Evolutionary conservation across 768 basidiomycete species (phyloP), one percentile per base, ranked within the genome.

Genomic region (Podaxis sp.): DNA sequence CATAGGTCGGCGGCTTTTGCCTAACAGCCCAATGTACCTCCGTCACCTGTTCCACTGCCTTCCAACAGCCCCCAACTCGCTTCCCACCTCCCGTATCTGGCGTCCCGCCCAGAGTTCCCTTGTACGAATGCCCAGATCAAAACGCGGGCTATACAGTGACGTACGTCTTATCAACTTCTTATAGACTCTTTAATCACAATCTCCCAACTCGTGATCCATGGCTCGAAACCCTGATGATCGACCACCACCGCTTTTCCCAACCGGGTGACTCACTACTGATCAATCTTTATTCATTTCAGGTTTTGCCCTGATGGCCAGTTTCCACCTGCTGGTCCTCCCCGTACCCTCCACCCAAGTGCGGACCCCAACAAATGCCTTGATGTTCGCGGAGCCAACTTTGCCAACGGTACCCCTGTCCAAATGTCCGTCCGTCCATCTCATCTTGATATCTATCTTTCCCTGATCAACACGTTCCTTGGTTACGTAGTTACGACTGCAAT

Each of bases 401-500:
- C 68, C 4, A 71, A 76, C 61, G 74, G 74, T 8, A 74, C 76
- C 0, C 71, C 75, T 13, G 74, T 77, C 8, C 73, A 77, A 46
- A 71, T 77, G 73, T 76, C 38, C 58, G 71, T 62, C 40, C 58
- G 69, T 61, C 5, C n/a, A 17, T 26, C 4, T 38, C 15, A 4
- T 36, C 65, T 56, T 6, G 49, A 17, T n/a, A n/a, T 13, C 4
- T 4, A 36, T 12, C n/a, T n/a, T 33, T 62, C 24, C 17, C 36
- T 36, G 41, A 17, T 33, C 0, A 26, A 24, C 4, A 20, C 6
- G 15, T n/a, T 28, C 33, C 7, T 8, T 10, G 22, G 15, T 15
- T 46, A 11, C 28, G 13, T 56, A 70, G 67, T 15, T 71, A 66
- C 26, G 71, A 73, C 48, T 73, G 71, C 53, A 73, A 73, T 50